Percentiles rank a stretch among this genome's conserved stretches.
Conservation (phyloP, 345 rosid species). For the Eucalyptus dawsonii region DNA sequence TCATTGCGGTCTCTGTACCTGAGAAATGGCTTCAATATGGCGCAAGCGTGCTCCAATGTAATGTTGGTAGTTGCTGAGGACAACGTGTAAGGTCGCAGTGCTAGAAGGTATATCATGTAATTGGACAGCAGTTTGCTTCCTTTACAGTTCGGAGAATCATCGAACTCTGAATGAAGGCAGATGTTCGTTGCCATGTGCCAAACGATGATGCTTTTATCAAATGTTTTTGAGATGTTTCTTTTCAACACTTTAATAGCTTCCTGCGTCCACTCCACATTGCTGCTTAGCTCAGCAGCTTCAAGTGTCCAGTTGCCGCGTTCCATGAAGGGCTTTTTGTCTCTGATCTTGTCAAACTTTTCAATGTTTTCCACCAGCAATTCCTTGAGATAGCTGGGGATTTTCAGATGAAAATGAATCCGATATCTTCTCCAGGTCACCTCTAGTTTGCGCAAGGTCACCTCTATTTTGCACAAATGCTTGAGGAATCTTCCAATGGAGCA, state of each 20-base stretch:
- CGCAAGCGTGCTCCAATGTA: background rate
- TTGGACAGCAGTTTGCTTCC: background rate
- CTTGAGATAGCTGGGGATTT: background rate
- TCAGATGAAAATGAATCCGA: background rate
- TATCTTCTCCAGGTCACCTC: background rate
- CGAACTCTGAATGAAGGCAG: background rate
- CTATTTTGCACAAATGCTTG: too few species aligned
- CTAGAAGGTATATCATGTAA: background rate
- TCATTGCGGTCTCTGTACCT: background rate
- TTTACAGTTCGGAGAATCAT: background rate
- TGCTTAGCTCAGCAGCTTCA: rapidly evolving
- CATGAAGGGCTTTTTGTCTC: background rate
- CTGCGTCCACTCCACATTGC: background rate
- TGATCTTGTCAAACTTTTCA: background rate
- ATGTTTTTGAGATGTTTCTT: background rate
- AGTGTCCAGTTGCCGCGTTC: background rate
- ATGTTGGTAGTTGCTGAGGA: background rate
- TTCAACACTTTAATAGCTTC: background rate
- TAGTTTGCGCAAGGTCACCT: background rate
- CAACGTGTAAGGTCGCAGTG: background rate
- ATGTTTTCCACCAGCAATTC: background rate
- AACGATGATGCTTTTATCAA: background rate
- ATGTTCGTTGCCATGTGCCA: background rate
- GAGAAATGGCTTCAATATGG: background rate
- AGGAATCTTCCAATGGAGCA: background rate